Base-by-base conservation (phyloP, 2,329 filamentous ascomycete species). In the Aspergillus sp. region DNA sequence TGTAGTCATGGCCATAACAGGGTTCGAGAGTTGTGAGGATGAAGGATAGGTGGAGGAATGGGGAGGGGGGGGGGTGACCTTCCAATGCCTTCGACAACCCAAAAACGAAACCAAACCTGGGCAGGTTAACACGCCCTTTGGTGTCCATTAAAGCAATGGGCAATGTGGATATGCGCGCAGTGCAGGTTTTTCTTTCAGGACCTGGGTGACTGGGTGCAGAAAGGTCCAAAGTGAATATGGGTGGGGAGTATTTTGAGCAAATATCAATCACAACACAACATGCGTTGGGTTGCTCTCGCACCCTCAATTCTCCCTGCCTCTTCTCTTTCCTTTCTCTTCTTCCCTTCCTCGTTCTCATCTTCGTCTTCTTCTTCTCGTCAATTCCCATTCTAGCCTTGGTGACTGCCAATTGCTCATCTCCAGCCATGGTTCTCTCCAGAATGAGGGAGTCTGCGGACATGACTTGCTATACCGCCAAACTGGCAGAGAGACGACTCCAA, bases 161-260 rank as follows among this genome's bases (percentile, higher is more conserved):
- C 40, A 40, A 35, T 52, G 40, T 52, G 40, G 48, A 14, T 40
- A 33, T 50, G 11, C 9, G 14, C 8, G 19, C 21, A 15, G 21
- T 19, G 23, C 6, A 9, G 25, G 6, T 0, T 27, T 45, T 27
- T 25, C 11, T 15, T 37, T 3, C 1, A 37, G 35, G 27, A 9
- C 35, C 15, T 37, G 35, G 2, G 35, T 6, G 35, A 37, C 15
- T n/a, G 44, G n/a, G 44, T 27, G 14, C n/a, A 15, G n/a, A 25
- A 46, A 31, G 6, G 23, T 27, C n/a, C 44, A 27, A 12, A 23
- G 12, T 21, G 17, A 49, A 12, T 39, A 4, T 25, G 17, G 12
- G 45, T 48, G 25, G n/a, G 11, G 46, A 48, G 31, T 52, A 35
- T 52, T 52, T 45, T 52, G 50, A 43, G 50, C 40, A 37, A 52